Base-by-base conservation (phyloP, 2,329 filamentous ascomycete genomes). In the Fusarium proliferatum region DNA sequence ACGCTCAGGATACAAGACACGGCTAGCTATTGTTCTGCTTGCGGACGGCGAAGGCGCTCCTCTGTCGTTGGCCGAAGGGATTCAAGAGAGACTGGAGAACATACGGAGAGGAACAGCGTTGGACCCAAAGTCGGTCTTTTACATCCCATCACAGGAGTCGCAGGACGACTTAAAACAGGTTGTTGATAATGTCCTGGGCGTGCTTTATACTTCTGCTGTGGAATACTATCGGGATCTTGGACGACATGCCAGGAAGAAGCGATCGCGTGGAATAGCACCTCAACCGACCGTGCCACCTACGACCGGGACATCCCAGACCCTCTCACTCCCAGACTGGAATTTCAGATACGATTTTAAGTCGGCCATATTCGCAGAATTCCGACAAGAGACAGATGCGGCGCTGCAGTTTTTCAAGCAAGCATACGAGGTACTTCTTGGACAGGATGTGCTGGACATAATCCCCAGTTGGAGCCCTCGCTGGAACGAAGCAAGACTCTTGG, bases 141-240 rank as follows among this genome's bases (percentile, higher is more conserved):
- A 96, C 77, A 87, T 97, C 19, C 92, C 94, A 4, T 90, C 93
- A 0, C 90, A 92, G 75, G 90, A 92, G 12, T 92, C 94, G 9
- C 84, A 88, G 6, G 87, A 89, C 3, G 94, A 97, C 78, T 84
- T 97, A 28, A 88, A 90, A 68, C 89, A 91, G 12, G 94, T 96
- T 73, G 90, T 93, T 2, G 90, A 92, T 61, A 92, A 89, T 58
- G 89, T 97, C 45, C 86, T 98, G 52, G 86, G 89, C 4, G 88
- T 92, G 2, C 82, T 98, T 49, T 94, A 96, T 67, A 90, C 91
- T 2, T 86, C 91, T 26, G 91, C 94, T 26, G 85, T 96, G 51
- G 96, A 99, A 77, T 97, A 98, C 82, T 98, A 98, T 81, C 89
- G 95, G 51, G 96, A 99, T 77, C 87, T 98, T 17, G 95, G 94